Evolutionary conservation across 2,329 filamentous ascomycete species (phyloP), one percentile per base, ranked within the genome.

Genomic region (Fusarium sp.): DNA sequence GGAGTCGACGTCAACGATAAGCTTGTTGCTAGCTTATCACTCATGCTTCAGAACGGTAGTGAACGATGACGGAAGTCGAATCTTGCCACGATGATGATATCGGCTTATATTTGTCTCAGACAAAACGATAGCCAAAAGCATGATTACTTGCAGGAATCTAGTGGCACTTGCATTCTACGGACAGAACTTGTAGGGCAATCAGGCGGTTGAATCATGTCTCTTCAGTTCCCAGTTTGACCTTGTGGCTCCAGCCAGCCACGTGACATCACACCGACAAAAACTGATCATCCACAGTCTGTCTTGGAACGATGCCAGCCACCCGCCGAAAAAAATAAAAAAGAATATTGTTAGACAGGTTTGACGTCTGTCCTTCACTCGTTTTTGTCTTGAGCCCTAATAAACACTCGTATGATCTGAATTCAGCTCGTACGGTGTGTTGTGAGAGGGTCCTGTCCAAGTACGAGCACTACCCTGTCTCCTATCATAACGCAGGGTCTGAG

Each of bases 221-320:
- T 66, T 60, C 55, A 60, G 25, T 43, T 59, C 46, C 51, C 51
- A 43, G 47, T 43, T 57, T 47, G 48, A 34, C 13, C 45, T 34
- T 25, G 50, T 53, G 28, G 51, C 55, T 61, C 54, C 58, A 63
- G 66, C 72, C 72, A 74, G 66, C 72, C 72, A 74, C 72, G 72
- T 74, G 72, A 74, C 72, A 71, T 70, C 72, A 75, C 72, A 75
- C 72, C 72, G 72, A 74, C 69, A 68, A 57, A 66, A 71, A 58
- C 55, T 57, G 46, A 61, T 70, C 65, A 63, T 63, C 59, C 69
- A 65, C 46, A 49, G 12, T 47, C 45, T 60, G 20, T 63, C 53
- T 48, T 53, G 46, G 46, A 61, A 48, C 59, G 56, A 60, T 48
- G 63, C 60, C 64, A 73, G 63, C 72, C 72, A 68, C 60, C 69